These are phyloP conservation scores for Coemansia sp. DNA, from an alignment of 192 early-diverging fungal species.

Conservation along the genomic window DNA sequence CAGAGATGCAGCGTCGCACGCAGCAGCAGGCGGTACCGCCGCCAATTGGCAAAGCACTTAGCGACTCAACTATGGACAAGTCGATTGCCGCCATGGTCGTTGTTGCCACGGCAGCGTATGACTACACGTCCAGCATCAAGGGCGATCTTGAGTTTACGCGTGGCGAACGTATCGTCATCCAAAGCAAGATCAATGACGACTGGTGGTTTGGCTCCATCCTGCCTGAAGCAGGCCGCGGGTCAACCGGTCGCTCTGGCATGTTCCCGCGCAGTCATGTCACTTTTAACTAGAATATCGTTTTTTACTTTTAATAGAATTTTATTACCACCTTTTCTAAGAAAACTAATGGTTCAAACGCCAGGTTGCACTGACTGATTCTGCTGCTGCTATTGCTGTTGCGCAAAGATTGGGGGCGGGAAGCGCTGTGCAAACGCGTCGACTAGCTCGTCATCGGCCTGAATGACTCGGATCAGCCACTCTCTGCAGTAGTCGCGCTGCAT, in stretches of 20 bases:
- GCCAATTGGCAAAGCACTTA: conserved; percentile 13
- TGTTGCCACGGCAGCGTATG: conserved; percentile 47
- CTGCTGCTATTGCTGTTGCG: conserved; percentile 9
- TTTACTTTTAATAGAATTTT: neutral
- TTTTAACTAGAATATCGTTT: conserved; percentile 1
- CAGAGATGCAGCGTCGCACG: conserved; percentile 12
- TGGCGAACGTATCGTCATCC: conserved; percentile 51
- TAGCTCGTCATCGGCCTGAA: conserved; percentile 49
- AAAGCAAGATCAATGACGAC: conserved; percentile 53
- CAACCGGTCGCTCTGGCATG: conserved; percentile 48
- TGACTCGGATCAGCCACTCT: conserved; percentile 50
- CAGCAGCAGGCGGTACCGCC: conserved; percentile 4
- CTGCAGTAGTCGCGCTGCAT: conserved; percentile 48
- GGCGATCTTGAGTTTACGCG: conserved; percentile 45
- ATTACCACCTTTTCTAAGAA: neutral
- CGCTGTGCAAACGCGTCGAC: conserved; percentile 51
- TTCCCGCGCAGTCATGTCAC: conserved; percentile 53
- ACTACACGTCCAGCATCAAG: conserved; percentile 48
- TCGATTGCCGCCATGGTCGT: conserved; percentile 35
- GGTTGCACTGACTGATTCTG: neutral
- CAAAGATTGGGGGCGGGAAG: conserved; percentile 44
- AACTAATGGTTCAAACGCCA: neutral
- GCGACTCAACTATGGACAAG: conserved; percentile 18
- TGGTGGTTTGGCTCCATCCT: conserved; percentile 53
- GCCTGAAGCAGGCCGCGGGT: conserved; percentile 35